Evolutionary conservation across 371 early-diverging fungal species (phyloP).

Genomic region (Mucor irregularis): DNA sequence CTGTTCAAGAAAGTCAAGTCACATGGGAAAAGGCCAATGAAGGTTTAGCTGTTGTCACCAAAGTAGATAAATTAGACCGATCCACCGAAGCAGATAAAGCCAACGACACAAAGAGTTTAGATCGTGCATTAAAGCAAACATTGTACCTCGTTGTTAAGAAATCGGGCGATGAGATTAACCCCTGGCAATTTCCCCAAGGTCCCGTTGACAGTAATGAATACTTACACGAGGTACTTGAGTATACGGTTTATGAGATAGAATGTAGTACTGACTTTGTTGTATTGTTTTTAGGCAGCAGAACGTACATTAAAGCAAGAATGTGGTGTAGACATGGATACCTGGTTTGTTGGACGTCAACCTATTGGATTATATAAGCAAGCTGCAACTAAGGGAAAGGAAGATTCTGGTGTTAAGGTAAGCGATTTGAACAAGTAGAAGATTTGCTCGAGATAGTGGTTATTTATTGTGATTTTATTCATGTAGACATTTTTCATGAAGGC

Average conservation of each 20-base stretch:
- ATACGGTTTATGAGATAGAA: too few species aligned
- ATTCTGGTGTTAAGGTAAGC: background rate
- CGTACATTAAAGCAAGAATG: conserved; percentile 71
- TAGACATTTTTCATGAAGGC: conserved; percentile 83
- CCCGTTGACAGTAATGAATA: conserved; percentile 65
- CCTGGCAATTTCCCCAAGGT: conserved; percentile 83
- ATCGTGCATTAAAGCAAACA: conserved; percentile 68
- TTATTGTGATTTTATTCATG: conserved; percentile 7
- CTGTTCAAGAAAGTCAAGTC: conserved; percentile 29
- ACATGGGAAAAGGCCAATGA: conserved; percentile 48
- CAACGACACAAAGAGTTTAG: conserved; percentile 70
- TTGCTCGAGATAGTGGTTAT: too few species aligned
- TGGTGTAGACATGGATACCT: conserved; percentile 80
- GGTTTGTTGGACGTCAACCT: conserved; percentile 85
- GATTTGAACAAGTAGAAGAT: background rate
- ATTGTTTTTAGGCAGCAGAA: conserved; percentile 59
- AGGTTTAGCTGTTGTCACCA: conserved; percentile 36
- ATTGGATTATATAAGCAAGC: conserved; percentile 68
- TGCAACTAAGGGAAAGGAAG: conserved; percentile 36
- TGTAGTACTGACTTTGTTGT: conserved; percentile 9
- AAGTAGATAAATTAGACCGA: conserved; percentile 52
- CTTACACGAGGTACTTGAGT: conserved; percentile 73
- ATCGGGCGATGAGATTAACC: conserved; percentile 41
- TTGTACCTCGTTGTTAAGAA: conserved; percentile 78
- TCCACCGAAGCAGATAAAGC: conserved; percentile 68